Base-by-base conservation (phyloP, 768 basidiomycete genomes). In the Podaxis carcinomalis region DNA sequence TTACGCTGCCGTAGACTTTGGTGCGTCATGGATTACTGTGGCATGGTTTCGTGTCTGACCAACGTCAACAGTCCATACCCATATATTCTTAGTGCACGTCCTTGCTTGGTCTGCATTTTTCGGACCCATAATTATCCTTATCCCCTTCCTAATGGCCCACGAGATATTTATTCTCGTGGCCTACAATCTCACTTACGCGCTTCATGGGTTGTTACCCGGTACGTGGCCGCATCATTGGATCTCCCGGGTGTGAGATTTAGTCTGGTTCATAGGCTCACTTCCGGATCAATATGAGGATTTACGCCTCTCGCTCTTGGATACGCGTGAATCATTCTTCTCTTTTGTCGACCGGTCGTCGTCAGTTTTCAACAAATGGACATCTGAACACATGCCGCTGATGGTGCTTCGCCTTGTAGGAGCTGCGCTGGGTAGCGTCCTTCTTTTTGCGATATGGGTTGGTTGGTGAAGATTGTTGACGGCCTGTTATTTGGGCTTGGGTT, bases 71-170 rank as follows among this genome's bases (percentile, higher is more conserved):
- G 59, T 61, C 40, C 67, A 78, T 66, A 72, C 76, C 5, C 72
- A 75, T 58, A 63, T 72, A 23, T 70, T 77, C 49, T 73, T 53
- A 27, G 52, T 36, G 7, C 59, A 77, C 63, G 60, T 76, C 63
- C 61, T 72, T 16, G 71, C 71, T 40, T 73, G 74, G 67, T 67
- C 75, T 4, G 72, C 78, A 53, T 80, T 80, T 64, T 77, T 78
- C 36, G 78, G 78, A 11, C 78, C 78, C 25, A 60, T 70, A 46
- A 68, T 78, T 36, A 62, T 75, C 14, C 47, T 74, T 46, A 52
- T 77, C 11, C 65, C 65, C 7, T 63, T 63, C 49, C 56, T 66
- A 3, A 42, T 66, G 11, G 19, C 63, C 10, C 62, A 63, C 27
- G 65, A 66, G 39, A 52, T 66, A 5, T 36, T 58, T 14, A 59